Evolutionary conservation across 352 stramenopile genomes (phyloP), one percentile per base, ranked within the genome.

Genomic region (Globisporangium cederbergense): DNA sequence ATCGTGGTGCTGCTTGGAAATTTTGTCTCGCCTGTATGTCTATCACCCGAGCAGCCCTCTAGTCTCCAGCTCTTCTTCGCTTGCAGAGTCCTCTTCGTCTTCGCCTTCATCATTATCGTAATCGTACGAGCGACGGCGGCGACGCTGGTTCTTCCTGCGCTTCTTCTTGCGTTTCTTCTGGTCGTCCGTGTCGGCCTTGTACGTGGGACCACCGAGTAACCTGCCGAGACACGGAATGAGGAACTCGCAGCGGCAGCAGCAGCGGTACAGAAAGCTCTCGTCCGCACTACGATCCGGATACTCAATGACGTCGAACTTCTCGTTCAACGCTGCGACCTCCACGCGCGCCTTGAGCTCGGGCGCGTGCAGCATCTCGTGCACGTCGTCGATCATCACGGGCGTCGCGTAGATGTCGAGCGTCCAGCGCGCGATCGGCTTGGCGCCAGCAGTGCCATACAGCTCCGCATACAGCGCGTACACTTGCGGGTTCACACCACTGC

Each of bases 391-490:
- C 76, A 94, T 80, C 14, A 91, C 84, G 4, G 85, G 85, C 34
- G 78, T 80, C 14, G 83, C 76, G 67, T 94, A 94, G 30, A 94
- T 86, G 59, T 94, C 83, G 14, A 94, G 70, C 32, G 75, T 92
- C 81, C 81, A 92, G 3, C 85, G 66, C 1, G 75, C 81, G 56
- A 94, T 91, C 0, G 83, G 81, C 43, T 86, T 86, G n/a, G 78
- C 77, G 36, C 79, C 76, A 0, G 73, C 76, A 0, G 76, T 86
- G 14, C 85, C 85, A 61, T 94, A 94, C 16, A 94, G 65, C 67
- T 94, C 81, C 1, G 77, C 68, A 55, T 91, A 94, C 25, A 94
- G 60, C 25, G 83, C 74, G 52, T 92, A 94, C 13, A 94, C 85
- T 59, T 88, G 81, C 4, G 83, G 81, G 53, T 91, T 92, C 3